Base-by-base conservation (phyloP, 441 rosid species). In the Jatropha podagrica region DNA sequence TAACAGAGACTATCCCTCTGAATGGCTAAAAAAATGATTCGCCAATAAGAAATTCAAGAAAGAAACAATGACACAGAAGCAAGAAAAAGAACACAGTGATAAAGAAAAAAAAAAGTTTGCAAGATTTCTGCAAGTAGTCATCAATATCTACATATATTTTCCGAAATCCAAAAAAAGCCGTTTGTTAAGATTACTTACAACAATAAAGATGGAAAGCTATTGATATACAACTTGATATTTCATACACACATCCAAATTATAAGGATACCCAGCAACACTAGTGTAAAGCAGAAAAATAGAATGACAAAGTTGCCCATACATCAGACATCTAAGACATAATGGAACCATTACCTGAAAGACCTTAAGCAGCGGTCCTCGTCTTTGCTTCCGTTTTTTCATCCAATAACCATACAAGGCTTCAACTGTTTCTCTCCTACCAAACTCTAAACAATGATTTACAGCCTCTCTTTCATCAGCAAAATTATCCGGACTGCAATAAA, bases 381-480 rank as follows among this genome's bases (percentile, higher is more conserved):
- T 89, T 78, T 85, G 94, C 90, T 87, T 90, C 74, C 93, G 80
- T 81, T 91, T 96, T 26, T 80, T 83, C 79, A 70, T 75, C 98
- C 98, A 96, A 81, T 94, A 89, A 74, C 81, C 70, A 84, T 84
- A 81, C 42, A 93, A 97, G 68, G 91, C 87, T 86, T 87, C 93
- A 64, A 83, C 88, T 46, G 86, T 87, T 73, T 88, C 96, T 79
- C 76, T 82, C 84, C 81, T 86, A 74, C 85, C 91, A 78, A 89
- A 68, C 63, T 89, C 83, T 70, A 15, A 27, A 32, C 85, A 87
- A 65, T 85, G 82, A 81, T 80, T 79, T 40, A 81, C 69, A 32
- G 86, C 89, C 67, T 85, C 88, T 71, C 86, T 81, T 79, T 88
- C 95, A 69, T 88, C 84, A 11, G 74, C 74, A 60, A 73, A 79